A percentile compares a stretch with the other conserved stretches of the same genome.
Evolutionary conservation across 2,329 filamentous ascomycete species (phyloP).

Genomic region (Exophiala lecanii-corni): DNA sequence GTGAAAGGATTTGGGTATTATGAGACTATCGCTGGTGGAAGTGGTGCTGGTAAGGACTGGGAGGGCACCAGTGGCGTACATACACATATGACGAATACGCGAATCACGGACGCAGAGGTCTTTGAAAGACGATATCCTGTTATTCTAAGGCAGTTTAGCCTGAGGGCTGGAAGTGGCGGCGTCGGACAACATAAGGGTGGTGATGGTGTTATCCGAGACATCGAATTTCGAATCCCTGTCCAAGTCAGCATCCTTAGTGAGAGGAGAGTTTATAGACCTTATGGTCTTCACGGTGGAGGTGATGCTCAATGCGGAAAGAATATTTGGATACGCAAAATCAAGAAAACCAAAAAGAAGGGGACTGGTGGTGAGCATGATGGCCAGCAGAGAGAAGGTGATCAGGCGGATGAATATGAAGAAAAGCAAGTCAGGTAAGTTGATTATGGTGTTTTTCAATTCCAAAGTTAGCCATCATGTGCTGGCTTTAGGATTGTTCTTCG

Average conservation of each 20-base stretch:
- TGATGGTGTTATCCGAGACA: slow-evolving; percentile 73
- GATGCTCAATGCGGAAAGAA: slow-evolving; percentile 77
- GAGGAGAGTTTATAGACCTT: slow-evolving; percentile 69
- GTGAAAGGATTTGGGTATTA: slow-evolving; percentile 81
- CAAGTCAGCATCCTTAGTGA: slow-evolving; percentile 78
- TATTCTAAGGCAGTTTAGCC: slow-evolving; percentile 65
- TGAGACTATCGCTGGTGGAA: slow-evolving; percentile 79
- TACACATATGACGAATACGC: slow-evolving; percentile 83
- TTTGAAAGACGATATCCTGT: slow-evolving; percentile 78
- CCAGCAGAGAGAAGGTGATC: slow-evolving; percentile 41
- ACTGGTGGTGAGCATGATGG: slow-evolving; percentile 42
- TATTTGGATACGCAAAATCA: slow-evolving; percentile 75
- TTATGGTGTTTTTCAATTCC: too few species aligned
- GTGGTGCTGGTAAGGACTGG: slow-evolving; percentile 71
- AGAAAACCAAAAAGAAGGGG: slow-evolving; percentile 40
- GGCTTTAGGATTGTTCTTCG: too few species aligned
- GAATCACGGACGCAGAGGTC: slow-evolving; percentile 78
- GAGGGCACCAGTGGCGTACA: slow-evolving; percentile 72
- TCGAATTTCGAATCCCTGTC: slow-evolving; percentile 76
- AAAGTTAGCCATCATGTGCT: too few species aligned
- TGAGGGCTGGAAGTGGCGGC: slow-evolving; percentile 63
- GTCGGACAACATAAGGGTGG: slow-evolving; percentile 65
- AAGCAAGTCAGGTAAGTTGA: slow-evolving; percentile 42
- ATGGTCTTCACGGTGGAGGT: slow-evolving; percentile 76
- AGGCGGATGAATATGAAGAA: slow-evolving; percentile 38